A percentile compares a stretch with the other conserved stretches of the same genome.
These are phyloP conservation scores for Dryas octopetala DNA, from an alignment of 306 rosid genomes.

Conservation along the genomic window DNA sequence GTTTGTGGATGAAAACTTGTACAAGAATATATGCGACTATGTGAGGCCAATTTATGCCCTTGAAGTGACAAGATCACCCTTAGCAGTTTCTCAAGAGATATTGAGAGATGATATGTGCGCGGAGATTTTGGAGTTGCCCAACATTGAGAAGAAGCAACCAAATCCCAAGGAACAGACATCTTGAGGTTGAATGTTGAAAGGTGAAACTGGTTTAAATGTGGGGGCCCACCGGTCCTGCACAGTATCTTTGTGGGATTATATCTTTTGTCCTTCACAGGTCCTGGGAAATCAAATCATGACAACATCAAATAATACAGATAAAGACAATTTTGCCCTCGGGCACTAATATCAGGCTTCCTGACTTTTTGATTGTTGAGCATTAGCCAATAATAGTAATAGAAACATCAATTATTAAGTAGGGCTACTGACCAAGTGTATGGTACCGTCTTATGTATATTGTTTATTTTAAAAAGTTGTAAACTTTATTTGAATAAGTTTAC, in stretches of 20 bases:
- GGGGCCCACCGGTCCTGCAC: not conserved
- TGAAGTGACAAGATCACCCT: not conserved
- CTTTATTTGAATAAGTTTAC: too few relatives aligned
- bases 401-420: too few relatives aligned
- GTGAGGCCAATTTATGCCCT: not conserved
- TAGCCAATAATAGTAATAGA: not conserved
- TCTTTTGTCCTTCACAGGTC: not conserved
- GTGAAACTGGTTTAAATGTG: not conserved
- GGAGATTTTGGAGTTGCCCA: not conserved
- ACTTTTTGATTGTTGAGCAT: not conserved
- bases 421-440: too few relatives aligned
- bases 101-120: not conserved
- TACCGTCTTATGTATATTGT: too few relatives aligned
- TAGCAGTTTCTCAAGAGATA: not conserved
- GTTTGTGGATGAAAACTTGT: too few relatives aligned
- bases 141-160: not conserved
- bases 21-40: not conserved
- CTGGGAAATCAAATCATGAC: not conserved
- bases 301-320: not conserved
- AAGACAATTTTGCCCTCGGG: not conserved
- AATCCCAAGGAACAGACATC: not conserved
- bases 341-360: too few relatives aligned
- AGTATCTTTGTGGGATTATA: not conserved
- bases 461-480: too few relatives aligned
- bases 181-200: conserved; percentile 1